A percentile compares a stretch with the other conserved stretches of the same genome.
Conservation (phyloP, 306 rosid genomes). For the Fragaria iinumae region DNA sequence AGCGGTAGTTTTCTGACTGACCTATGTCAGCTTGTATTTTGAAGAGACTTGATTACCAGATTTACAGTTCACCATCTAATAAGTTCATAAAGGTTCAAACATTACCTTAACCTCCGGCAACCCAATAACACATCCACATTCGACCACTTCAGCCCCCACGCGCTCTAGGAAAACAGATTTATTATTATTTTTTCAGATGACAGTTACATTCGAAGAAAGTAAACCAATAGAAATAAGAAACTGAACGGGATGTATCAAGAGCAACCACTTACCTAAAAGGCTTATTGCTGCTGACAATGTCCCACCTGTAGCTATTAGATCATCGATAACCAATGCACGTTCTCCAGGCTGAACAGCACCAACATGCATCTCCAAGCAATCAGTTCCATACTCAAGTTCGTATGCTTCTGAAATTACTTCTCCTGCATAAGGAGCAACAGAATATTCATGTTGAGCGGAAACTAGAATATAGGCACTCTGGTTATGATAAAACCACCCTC, state of each 20-base stretch:
- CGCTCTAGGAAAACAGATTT: constrained; percentile 55
- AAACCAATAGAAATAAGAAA: constrained; percentile 4
- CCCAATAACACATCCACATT: constrained; percentile 94
- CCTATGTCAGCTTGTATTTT: neutral
- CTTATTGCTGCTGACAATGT: constrained; percentile 85
- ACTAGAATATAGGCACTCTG: neutral
- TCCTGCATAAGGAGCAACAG: constrained; percentile 43
- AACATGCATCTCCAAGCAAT: constrained; percentile 86
- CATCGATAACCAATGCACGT: constrained; percentile 82
- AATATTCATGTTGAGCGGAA: neutral
- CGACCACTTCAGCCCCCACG: constrained; percentile 82
- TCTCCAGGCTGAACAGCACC: constrained; percentile 81
- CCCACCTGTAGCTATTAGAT: constrained; percentile 96
- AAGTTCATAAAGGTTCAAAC: constrained; percentile 11
- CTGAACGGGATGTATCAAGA: constrained; percentile 5
- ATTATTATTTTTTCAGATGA: neutral
- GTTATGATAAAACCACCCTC: neutral
- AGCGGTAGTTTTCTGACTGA: neutral
- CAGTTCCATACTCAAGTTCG: constrained; percentile 84
- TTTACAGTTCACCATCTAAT: neutral
- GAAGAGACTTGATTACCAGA: neutral
- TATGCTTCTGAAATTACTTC: constrained; percentile 79
- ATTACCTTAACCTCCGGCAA: constrained; percentile 87
- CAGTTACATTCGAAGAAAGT: neutral
- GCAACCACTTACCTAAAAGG: constrained; percentile 63